Percentiles rank a stretch among this genome's conserved stretches.
phyloP scores from a whole-genome alignment of 1,284 basidiomycete genomes.

The Cystobasidiaceae sp. region DNA sequence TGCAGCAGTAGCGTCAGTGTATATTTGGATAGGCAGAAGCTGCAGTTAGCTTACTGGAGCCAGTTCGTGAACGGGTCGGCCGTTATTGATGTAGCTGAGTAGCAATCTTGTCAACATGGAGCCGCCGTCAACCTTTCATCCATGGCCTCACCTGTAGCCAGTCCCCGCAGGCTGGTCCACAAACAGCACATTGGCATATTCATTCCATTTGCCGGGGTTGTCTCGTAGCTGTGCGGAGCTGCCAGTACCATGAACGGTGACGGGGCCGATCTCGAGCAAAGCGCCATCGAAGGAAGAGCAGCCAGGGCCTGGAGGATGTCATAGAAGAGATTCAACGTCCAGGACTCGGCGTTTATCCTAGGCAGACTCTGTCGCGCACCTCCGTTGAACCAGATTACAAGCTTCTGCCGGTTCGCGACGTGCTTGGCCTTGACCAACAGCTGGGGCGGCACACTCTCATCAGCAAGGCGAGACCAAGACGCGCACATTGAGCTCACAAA shows the following conservation, averaged over 20 bases:
- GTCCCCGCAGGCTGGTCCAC: constrained; percentile 96
- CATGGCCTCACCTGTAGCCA: constrained; percentile 54
- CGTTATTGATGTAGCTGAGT: constrained; percentile 76
- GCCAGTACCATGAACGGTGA: constrained; percentile 50
- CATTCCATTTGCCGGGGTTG: constrained; percentile 80
- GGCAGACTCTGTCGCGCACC: neutral
- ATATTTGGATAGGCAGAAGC: neutral
- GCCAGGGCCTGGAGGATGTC: constrained; percentile 66
- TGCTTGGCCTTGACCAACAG: constrained; percentile 82
- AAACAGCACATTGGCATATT: constrained; percentile 91
- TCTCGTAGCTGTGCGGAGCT: constrained; percentile 71
- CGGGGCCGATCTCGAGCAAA: constrained; percentile 98
- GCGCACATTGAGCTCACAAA: constrained; percentile 15
- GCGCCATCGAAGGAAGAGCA: constrained; percentile 96
- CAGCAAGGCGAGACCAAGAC: neutral
- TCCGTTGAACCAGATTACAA: constrained; percentile 23
- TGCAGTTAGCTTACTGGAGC: constrained; percentile 39
- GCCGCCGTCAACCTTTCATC: neutral
- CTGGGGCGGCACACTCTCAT: constrained; percentile 46
- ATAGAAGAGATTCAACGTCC: neutral
- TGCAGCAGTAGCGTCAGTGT: neutral
- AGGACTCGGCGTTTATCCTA: neutral
- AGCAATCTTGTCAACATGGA: no score
- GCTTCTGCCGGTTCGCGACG: constrained; percentile 73
- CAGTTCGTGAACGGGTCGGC: constrained; percentile 75